Conservation (phyloP, 257 asterid species). For the Thymus quinquecostatus region DNA sequence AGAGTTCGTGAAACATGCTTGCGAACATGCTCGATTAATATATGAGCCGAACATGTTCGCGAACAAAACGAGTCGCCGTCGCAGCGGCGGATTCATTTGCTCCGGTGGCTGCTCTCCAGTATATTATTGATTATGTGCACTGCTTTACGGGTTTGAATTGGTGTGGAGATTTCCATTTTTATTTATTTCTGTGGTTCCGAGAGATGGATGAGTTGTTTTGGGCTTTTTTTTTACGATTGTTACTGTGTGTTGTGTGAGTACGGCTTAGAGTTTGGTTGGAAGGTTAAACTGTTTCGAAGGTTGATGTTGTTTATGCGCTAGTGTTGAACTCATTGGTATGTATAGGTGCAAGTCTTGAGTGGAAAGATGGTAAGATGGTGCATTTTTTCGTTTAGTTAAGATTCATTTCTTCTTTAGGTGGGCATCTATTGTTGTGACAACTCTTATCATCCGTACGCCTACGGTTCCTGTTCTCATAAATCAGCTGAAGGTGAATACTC, state of each 20-base stretch:
- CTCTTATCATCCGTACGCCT: slow-evolving; percentile 61
- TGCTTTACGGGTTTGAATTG: slow-evolving; percentile 63
- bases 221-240: neutral
- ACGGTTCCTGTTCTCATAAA: slow-evolving; percentile 72
- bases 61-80: slow-evolving; percentile 36
- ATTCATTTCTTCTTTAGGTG: slow-evolving; percentile 63
- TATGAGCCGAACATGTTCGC: too few species aligned
- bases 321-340: neutral
- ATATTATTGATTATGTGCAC: slow-evolving; percentile 80
- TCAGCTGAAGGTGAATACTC: slow-evolving; percentile 78
- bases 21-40: too few species aligned
- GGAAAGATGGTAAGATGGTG: neutral
- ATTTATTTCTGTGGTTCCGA: neutral
- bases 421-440: slow-evolving; percentile 68
- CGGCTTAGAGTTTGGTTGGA: neutral
- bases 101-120: slow-evolving; percentile 81
- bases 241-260: neutral
- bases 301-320: neutral
- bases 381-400: slow-evolving; percentile 17
- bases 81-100: slow-evolving; percentile 85
- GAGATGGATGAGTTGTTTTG: slow-evolving; percentile 11
- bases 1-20: too few species aligned
- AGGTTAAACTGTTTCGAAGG: neutral
- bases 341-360: neutral
- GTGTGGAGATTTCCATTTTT: slow-evolving; percentile 39